These are phyloP conservation scores for Calophaca sinica DNA, from an alignment of 306 rosid genomes.

Conservation along the genomic window DNA sequence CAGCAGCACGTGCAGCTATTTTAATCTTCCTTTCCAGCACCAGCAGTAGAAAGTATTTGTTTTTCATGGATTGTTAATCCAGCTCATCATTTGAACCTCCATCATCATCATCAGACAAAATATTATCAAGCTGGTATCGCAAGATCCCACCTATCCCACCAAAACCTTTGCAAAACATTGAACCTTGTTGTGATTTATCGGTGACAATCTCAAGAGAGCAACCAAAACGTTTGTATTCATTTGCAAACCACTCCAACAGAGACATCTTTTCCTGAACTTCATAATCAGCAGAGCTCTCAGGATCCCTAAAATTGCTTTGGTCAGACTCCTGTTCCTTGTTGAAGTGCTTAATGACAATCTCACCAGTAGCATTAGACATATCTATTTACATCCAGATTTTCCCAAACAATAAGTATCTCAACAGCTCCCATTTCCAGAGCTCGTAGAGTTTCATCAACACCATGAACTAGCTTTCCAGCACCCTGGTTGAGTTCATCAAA, in stretches of 20 bases:
- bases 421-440: conserved; percentile 51
- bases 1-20: conserved; percentile 42
- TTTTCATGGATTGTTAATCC: too few relatives aligned
- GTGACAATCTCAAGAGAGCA: conserved; percentile 89
- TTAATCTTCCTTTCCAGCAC: conserved; percentile 57
- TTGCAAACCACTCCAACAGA: conserved; percentile 92
- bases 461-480: too few relatives aligned
- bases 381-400: conserved; percentile 83
- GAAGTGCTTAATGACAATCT: conserved; percentile 54
- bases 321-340: conserved; percentile 62
- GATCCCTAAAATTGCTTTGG: conserved; percentile 74
- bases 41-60: conserved; percentile 46
- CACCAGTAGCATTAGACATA: conserved; percentile 58
- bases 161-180: too few relatives aligned
- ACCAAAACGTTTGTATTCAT: conserved; percentile 79
- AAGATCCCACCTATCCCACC: too few relatives aligned
- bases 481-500: too few relatives aligned
- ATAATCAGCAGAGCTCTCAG: conserved; percentile 54
- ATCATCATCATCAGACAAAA: conserved; percentile 54
- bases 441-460: too few relatives aligned
- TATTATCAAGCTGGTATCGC: conserved; percentile 49
- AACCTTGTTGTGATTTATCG: conserved; percentile 53
- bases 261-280: conserved; percentile 88
- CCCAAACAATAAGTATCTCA: conserved; percentile 94
- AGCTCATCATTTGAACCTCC: conserved; percentile 54